Evolutionary conservation across 768 basidiomycete genomes (phyloP).

Genomic region (Mycena haematopus): DNA sequence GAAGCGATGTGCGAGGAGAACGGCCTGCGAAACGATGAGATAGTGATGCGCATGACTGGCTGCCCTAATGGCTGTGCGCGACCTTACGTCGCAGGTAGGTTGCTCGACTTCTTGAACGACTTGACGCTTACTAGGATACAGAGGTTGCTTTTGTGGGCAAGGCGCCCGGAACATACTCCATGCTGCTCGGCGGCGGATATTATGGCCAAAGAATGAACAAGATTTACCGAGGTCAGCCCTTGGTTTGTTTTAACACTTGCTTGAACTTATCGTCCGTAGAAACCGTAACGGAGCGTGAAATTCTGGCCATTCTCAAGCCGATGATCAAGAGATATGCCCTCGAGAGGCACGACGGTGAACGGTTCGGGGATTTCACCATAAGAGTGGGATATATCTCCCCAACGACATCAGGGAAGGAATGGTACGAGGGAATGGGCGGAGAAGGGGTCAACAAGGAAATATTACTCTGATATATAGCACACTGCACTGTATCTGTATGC

Average conservation of each 20-base stretch:
- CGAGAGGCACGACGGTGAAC: slow-evolving; percentile 86
- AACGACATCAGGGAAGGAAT: slow-evolving; percentile 81
- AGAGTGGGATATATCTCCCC: slow-evolving; percentile 89
- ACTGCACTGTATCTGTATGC: neutral
- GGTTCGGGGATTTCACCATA: slow-evolving; percentile 95
- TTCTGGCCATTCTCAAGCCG: slow-evolving; percentile 83
- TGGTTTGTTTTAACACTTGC: neutral
- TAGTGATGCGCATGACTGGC: slow-evolving; percentile 99
- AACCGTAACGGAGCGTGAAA: slow-evolving; percentile 89
- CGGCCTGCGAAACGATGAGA: slow-evolving; percentile 91
- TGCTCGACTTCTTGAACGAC: slow-evolving; percentile 7
- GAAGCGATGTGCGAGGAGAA: slow-evolving; percentile 94
- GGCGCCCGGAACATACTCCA: slow-evolving; percentile 88
- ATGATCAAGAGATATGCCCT: slow-evolving; percentile 96
- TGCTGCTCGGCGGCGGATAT: slow-evolving; percentile 97
- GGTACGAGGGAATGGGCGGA: slow-evolving; percentile 87
- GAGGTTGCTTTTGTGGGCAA: slow-evolving; percentile 98
- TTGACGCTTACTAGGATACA: slow-evolving; percentile 36
- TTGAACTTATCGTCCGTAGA: slow-evolving; percentile 48
- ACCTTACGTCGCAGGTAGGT: slow-evolving; percentile 86
- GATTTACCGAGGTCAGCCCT: slow-evolving; percentile 80
- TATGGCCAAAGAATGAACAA: slow-evolving; percentile 95
- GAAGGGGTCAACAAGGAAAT: slow-evolving; percentile 62
- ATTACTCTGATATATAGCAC: slow-evolving; percentile 5
- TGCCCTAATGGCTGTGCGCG: slow-evolving; percentile 94